Base-by-base conservation (phyloP, 495 filamentous ascomycete species). In the Lasiosphaeriaceae sp. region DNA sequence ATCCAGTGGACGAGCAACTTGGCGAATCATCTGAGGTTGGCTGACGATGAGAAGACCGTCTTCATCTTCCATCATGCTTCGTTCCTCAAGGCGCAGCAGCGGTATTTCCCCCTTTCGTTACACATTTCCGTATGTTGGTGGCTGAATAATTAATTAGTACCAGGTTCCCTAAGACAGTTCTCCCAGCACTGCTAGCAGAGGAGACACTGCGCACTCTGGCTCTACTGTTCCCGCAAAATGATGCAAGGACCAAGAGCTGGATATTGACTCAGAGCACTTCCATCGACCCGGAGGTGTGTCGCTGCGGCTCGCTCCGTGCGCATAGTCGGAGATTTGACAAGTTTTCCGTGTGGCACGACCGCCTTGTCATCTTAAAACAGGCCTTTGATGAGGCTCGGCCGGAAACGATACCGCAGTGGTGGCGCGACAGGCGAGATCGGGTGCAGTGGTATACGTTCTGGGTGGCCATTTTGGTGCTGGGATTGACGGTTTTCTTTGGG, bases 401-500 rank as follows among this genome's bases (percentile, higher is more conserved):
- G 20, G 21, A 8, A 9, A 19, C 29, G 2, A 20, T 52, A 5
- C 14, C 24, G 1, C 50, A 41, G 5, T 52, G 50, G 50, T 52
- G 50, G 50, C 9, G 9, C 19, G 50, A 52, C n/a, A 5, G 20
- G 17, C 16, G 50, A 3, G 21, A 52, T 7, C 31, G n/a, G 5
- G 50, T 52, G 6, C n/a, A 52, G 31, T 52, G 50, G 50, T 52
- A 14, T 9, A 41, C 50, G 3, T 41, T 52, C 31, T 52, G 50
- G 50, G 19, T 23, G 11, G 50, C 50, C n/a, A 17, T 52, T 24
- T 3, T 41, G 16, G 50, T 52, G 14, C n/a, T 52, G 29, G 35
- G 21, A 6, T 29, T 52, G 2, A 52, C 50, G 8, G 19, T 37
- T 2, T 6, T 52, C 22, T 52, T 52, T 43, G 50, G 50, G 2